phyloP scores from a whole-genome alignment of 2,329 filamentous ascomycete genomes.

The Monilinia vaccinii-corymbosi region DNA sequence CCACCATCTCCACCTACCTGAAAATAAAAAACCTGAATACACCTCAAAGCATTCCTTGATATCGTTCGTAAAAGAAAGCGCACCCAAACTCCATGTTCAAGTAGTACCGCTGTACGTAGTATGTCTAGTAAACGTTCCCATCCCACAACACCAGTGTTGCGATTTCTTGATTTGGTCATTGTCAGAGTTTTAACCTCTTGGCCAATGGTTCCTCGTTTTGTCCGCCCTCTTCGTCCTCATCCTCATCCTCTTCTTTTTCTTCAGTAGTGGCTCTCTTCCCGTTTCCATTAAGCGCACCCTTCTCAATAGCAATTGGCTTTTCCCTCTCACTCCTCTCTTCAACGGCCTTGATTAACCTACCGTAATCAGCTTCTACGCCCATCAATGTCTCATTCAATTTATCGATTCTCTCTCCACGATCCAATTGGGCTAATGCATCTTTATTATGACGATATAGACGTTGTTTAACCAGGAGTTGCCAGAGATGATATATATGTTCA shows the following conservation, averaged over 20 bases:
- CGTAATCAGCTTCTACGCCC: slow-evolving; percentile 64
- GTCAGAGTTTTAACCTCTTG: slow-evolving; percentile 18
- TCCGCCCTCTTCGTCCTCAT: slow-evolving; percentile 6
- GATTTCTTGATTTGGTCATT: background rate
- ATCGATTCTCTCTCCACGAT: slow-evolving; percentile 56
- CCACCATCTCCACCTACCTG: background rate
- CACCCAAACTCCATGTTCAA: background rate
- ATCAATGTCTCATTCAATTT: slow-evolving; percentile 62
- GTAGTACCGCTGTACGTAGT: background rate
- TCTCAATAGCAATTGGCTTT: background rate
- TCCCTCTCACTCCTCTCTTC: slow-evolving; percentile 15
- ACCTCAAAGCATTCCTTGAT: background rate
- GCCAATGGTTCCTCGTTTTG: slow-evolving; percentile 14
- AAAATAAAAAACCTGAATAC: background rate
- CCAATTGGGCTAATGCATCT: slow-evolving; percentile 61
- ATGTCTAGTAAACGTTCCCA: background rate
- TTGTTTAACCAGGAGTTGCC: slow-evolving; percentile 68
- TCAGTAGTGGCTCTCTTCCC: background rate
- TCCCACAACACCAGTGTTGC: background rate
- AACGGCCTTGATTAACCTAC: slow-evolving; percentile 43
- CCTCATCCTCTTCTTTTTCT: slow-evolving; percentile 13
- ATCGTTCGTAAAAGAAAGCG: background rate
- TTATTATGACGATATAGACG: slow-evolving; percentile 67
- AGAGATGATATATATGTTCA: slow-evolving; percentile 57
- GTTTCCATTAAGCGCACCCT: background rate